Evolutionary conservation across 1,139 yeast species (phyloP).

Genomic region (Starmera stellimalicola): DNA sequence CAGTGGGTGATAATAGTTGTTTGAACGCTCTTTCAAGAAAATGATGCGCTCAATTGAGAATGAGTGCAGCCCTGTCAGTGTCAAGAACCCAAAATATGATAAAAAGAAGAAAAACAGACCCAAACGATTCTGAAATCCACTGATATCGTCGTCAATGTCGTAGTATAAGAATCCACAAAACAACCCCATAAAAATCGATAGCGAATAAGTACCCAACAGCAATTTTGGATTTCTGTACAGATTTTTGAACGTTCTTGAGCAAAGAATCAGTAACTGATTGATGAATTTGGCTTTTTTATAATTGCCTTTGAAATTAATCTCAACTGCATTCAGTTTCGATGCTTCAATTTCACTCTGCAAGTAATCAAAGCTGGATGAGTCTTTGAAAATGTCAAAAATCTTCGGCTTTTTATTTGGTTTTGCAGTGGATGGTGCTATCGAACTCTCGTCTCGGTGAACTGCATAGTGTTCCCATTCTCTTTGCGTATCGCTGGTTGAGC

Average conservation of each 20-base stretch:
- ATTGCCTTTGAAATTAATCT: constrained; percentile 27
- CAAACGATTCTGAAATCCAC: constrained; percentile 92
- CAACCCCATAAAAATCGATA: constrained; percentile 66
- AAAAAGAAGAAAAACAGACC: constrained; percentile 86
- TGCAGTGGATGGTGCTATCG: too few relatives aligned
- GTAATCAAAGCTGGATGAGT: constrained; percentile 40
- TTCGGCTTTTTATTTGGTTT: constrained; percentile 10
- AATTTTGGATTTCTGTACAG: constrained; percentile 86
- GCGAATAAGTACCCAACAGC: constrained; percentile 69
- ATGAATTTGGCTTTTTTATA: constrained; percentile 45
- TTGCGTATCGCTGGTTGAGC: constrained; percentile 45
- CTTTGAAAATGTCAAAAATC: constrained; percentile 32
- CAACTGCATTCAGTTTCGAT: constrained; percentile 20
- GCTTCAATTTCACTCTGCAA: constrained; percentile 39
- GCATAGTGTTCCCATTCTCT: constrained; percentile 89
- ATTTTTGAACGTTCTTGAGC: constrained; percentile 85
- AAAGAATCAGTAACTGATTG: constrained; percentile 58
- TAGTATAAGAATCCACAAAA: constrained; percentile 85
- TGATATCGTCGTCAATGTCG: constrained; percentile 74
- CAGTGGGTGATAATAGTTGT: constrained; percentile 82
- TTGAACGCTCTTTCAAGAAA: constrained; percentile 86
- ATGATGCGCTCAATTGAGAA: constrained; percentile 83
- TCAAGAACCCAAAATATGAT: constrained; percentile 88
- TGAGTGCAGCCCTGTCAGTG: constrained; percentile 83
- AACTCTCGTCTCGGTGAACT: constrained; percentile 63